Evolutionary conservation across 495 filamentous ascomycete species (phyloP).

Genomic region (Massariosphaeria phaeospora): DNA sequence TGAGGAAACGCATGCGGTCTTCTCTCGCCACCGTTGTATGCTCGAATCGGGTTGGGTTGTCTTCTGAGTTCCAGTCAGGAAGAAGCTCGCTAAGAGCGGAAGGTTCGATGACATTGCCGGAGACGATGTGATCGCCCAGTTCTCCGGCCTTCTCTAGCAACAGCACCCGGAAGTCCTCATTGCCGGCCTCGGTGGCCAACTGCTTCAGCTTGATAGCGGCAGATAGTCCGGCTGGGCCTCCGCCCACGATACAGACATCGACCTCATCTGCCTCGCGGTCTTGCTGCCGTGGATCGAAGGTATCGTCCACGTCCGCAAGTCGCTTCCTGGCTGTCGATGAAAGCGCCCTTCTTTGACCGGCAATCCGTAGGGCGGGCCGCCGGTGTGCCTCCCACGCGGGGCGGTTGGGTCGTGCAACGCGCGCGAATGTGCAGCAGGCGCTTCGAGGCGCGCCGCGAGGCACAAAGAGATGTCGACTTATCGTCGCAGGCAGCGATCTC

Average conservation of each 20-base stretch:
- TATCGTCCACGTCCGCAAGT: constrained; percentile 55
- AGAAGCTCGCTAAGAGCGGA: constrained; percentile 83
- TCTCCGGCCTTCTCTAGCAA: constrained; percentile 94
- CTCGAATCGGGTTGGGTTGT: constrained; percentile 80
- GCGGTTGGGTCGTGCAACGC: background rate
- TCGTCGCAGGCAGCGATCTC: constrained; percentile 8
- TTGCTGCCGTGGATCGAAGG: constrained; percentile 65
- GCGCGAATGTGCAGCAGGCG: background rate
- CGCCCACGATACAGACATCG: constrained; percentile 94
- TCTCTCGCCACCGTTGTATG: constrained; percentile 72
- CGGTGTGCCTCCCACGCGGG: constrained; percentile 11
- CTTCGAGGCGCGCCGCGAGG: background rate
- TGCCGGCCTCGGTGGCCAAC: constrained; percentile 88
- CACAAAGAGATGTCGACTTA: constrained; percentile 12
- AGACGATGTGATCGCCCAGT: constrained; percentile 90
- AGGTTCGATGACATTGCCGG: constrained; percentile 92
- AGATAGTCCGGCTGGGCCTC: constrained; percentile 85
- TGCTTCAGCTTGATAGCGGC: constrained; percentile 95
- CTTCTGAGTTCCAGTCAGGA: constrained; percentile 85
- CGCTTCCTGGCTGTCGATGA: constrained; percentile 26
- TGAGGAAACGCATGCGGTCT: constrained; percentile 92
- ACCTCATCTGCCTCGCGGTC: constrained; percentile 90
- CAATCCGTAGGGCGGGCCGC: constrained; percentile 27
- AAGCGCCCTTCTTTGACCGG: constrained; percentile 29
- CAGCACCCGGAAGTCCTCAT: constrained; percentile 90